phyloP scores from a whole-genome alignment of 2,329 filamentous ascomycete species.

The Alternaria rosae region DNA sequence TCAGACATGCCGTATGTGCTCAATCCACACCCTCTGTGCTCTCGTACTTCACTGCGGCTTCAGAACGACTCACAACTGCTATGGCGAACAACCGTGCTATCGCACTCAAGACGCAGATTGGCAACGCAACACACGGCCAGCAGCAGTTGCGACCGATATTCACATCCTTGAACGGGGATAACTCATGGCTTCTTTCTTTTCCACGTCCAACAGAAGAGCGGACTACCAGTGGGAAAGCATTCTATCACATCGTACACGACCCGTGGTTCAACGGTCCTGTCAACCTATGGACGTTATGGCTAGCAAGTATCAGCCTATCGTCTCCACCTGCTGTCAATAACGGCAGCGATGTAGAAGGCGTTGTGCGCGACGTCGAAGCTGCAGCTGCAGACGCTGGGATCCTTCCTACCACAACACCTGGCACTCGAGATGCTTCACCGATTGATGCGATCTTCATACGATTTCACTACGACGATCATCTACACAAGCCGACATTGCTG shows the following conservation, averaged over 20 bases:
- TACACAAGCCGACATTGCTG: background rate
- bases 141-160: background rate
- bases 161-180: background rate
- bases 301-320: background rate
- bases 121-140: background rate
- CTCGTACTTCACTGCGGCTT: background rate
- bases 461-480: background rate
- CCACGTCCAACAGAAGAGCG: background rate
- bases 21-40: background rate
- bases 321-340: background rate
- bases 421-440: background rate
- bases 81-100: background rate
- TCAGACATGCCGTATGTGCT: background rate
- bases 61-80: background rate
- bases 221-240: background rate
- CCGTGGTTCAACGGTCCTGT: background rate
- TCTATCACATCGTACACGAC: background rate
- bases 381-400: background rate
- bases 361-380: background rate
- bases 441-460: background rate
- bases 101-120: background rate
- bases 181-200: background rate
- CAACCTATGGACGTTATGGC: background rate
- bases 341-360: background rate
- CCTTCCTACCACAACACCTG: background rate